These are phyloP conservation scores for Luffa aegyptiaca DNA, from an alignment of 306 rosid species.

Conservation along the genomic window DNA sequence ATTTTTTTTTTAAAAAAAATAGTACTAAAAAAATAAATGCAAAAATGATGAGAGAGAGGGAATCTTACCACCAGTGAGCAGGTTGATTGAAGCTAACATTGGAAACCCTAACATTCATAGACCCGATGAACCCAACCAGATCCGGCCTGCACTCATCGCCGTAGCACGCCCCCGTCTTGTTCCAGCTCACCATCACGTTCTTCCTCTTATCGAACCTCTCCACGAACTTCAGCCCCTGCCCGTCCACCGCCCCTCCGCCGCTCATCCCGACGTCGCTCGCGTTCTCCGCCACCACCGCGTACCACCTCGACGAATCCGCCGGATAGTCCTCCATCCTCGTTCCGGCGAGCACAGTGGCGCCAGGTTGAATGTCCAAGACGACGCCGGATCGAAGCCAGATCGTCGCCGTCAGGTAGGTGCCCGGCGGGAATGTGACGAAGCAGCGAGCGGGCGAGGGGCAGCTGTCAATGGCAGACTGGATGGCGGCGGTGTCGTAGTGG, in stretches of 20 bases:
- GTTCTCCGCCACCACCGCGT: constrained; percentile 77
- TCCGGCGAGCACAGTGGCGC: constrained; percentile 65
- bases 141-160: constrained; percentile 95
- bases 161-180: constrained; percentile 54
- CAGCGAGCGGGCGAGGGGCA: constrained; percentile 37
- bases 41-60: neutral
- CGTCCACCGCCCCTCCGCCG: constrained; percentile 89
- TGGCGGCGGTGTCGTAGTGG: constrained; percentile 64
- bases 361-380: constrained; percentile 35
- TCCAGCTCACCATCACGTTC: constrained; percentile 97
- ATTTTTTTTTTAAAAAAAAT: no score
- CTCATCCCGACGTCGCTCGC: constrained; percentile 58
- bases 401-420: constrained; percentile 69
- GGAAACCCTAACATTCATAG: constrained; percentile 35
- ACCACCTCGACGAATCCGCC: constrained; percentile 50
- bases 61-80: constrained; percentile 82
- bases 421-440: constrained; percentile 57
- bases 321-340: constrained; percentile 54
- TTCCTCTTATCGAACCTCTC: constrained; percentile 52
- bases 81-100: constrained; percentile 53
- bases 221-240: constrained; percentile 68
- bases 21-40: neutral
- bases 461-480: constrained; percentile 71
- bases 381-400: constrained; percentile 70
- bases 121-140: constrained; percentile 58